A percentile compares a stretch with the other conserved stretches of the same genome.
Evolutionary conservation across 2,329 filamentous ascomycete genomes (phyloP).

Genomic region (Fusarium pseudocircinatum): DNA sequence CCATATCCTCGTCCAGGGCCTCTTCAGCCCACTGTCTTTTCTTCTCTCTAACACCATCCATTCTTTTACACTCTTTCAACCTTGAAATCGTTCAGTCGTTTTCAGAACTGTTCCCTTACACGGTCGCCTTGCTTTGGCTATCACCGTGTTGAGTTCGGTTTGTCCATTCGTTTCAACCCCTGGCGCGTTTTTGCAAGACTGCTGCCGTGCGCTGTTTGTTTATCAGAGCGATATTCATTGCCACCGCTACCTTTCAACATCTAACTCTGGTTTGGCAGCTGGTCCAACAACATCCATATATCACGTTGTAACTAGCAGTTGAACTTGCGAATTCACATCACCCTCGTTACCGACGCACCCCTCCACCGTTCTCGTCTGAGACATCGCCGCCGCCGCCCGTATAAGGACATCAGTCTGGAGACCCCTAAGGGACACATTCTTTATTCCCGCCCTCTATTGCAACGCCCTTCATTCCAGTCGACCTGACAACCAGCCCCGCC

Average conservation of each 20-base stretch:
- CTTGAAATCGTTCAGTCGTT: slow-evolving; percentile 18
- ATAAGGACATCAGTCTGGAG: slow-evolving; percentile 37
- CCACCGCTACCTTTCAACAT: slow-evolving; percentile 25
- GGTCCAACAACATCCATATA: slow-evolving; percentile 37
- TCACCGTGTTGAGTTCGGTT: slow-evolving; percentile 38
- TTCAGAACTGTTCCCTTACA: slow-evolving; percentile 35
- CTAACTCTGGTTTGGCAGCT: slow-evolving; percentile 39
- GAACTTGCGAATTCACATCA: slow-evolving; percentile 13
- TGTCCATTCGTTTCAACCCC: slow-evolving; percentile 43
- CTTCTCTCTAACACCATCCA: slow-evolving; percentile 19
- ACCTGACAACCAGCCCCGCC: slow-evolving; percentile 31
- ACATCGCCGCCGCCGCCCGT: slow-evolving; percentile 38
- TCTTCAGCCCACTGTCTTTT: slow-evolving; percentile 2
- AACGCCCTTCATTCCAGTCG: slow-evolving; percentile 44
- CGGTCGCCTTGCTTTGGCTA: slow-evolving; percentile 33
- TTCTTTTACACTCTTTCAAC: slow-evolving; percentile 24
- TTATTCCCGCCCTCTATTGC: slow-evolving; percentile 39
- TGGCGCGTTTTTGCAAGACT: slow-evolving; percentile 40
- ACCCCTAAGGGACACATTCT: slow-evolving; percentile 39
- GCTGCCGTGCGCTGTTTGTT: slow-evolving; percentile 22
- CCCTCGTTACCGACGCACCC: slow-evolving; percentile 10
- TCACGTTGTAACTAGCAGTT: slow-evolving; percentile 19
- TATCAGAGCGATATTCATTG: slow-evolving; percentile 5
- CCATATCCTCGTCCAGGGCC: slow-evolving; percentile 23
- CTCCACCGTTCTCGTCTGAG: slow-evolving; percentile 30